Evolutionary conservation across 805 yeast species (phyloP), one percentile per base, ranked within the genome.

Genomic region (Metschnikowia proteae): DNA sequence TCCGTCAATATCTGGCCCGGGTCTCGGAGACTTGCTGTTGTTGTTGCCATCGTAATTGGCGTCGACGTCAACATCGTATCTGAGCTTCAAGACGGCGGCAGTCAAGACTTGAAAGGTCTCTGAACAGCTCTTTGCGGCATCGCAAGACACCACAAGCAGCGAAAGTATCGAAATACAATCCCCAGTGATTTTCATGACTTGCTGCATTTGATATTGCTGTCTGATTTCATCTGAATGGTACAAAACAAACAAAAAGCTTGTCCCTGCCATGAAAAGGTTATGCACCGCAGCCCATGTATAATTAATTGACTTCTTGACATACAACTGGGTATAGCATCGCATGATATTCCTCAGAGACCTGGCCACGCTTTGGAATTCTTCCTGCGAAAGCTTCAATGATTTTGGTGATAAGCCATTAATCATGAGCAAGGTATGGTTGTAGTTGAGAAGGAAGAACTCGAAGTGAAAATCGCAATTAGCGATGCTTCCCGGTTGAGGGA

Each of bases 251-350:
- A 90, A 70, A 57, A 82, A 89, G 1, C 96, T 85, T 27, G 92
- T 85, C 0, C 96, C 95, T 0, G 96, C 91, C 86, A 87, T 84
- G 62, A 88, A 88, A 46, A 88, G 70, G 61, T 88, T 89, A 63
- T 89, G 96, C 3, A 88, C 91, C 0, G 95, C 94, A 1, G 90
- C 91, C 97, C 97, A 90, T 0, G 96, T 88, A 65, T 87, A 90
- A 64, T 88, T 88, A 51, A 89, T 76, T 41, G 79, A 72, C 57
- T 78, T 79, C 28, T 74, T 74, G n/a, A 70, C 64, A 55, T 77
- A 79, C 34, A 90, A 67, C 45, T 77, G 78, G 43, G 76, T 69
- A 62, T 87, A 90, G 29, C 83, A 76, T 31, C 73, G 68, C 46
- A 89, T 83, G 32, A 88, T 77, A 38, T 83, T 84, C 55, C 77